phyloP scores from a whole-genome alignment of 179 eudicot genomes.

The Heliamphora pulchella region DNA sequence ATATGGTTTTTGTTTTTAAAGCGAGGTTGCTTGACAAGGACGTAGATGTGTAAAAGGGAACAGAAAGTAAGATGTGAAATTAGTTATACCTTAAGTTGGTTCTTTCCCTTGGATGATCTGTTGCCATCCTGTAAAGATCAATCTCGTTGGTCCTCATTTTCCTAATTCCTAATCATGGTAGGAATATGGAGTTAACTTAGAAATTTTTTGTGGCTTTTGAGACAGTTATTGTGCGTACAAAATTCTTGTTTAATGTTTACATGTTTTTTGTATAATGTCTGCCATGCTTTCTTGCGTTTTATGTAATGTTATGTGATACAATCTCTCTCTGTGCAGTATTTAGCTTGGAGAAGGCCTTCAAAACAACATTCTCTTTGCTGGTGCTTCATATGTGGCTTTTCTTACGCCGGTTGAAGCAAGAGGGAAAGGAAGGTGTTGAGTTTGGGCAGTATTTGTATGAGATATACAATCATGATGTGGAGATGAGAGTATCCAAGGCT shows the following conservation, averaged over 20 bases:
- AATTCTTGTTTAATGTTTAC: too few species aligned
- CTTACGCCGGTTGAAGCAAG: slow-evolving; percentile 82
- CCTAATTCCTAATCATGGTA: background rate
- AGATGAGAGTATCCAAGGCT: slow-evolving; percentile 89
- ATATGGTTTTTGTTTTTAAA: background rate
- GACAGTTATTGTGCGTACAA: background rate
- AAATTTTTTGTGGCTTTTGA: background rate
- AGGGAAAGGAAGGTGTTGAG: slow-evolving; percentile 88
- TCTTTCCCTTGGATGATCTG: background rate
- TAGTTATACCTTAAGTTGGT: background rate
- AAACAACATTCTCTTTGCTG: slow-evolving; percentile 81
- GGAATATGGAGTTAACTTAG: background rate
- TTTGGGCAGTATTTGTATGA: slow-evolving; percentile 92
- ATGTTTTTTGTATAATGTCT: background rate
- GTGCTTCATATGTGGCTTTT: slow-evolving; percentile 96
- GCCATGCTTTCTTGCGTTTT: background rate
- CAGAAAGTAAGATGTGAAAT: background rate
- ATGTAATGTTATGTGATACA: background rate
- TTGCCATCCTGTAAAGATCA: background rate
- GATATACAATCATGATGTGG: slow-evolving; percentile 91
- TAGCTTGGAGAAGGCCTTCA: slow-evolving; percentile 87
- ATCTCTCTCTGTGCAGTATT: slow-evolving; percentile 52
- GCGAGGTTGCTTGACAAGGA: background rate
- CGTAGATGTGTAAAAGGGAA: background rate
- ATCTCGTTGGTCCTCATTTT: background rate